Conservation (phyloP, 176 grass and related monocot genomes). For the Oryza glaberrima region DNA sequence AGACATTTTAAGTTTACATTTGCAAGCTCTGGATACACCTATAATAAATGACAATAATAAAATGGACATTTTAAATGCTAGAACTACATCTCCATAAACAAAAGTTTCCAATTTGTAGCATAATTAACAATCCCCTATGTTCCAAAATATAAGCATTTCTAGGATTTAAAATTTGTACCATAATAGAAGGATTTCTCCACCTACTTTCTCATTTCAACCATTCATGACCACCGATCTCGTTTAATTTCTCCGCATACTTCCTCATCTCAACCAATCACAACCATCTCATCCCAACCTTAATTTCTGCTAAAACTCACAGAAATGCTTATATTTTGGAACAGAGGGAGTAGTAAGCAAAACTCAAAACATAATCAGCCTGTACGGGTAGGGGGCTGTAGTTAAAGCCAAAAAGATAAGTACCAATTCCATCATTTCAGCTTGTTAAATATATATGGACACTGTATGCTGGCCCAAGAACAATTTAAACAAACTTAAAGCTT, state of each 20-base stretch:
- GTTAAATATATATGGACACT: neutral
- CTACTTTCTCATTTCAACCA: no score
- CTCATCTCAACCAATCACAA: no score
- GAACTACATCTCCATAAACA: neutral
- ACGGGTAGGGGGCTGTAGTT: neutral
- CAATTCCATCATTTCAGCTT: neutral
- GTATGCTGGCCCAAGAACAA: neutral
- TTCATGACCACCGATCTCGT: no score
- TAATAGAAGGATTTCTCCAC: no score
- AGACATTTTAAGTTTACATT: slow-evolving; percentile 14
- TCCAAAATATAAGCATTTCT: no score
- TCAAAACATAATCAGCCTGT: neutral
- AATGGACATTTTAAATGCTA: neutral
- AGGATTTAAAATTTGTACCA: no score
- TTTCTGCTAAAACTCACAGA: no score
- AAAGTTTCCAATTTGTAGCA: neutral
- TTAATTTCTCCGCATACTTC: no score
- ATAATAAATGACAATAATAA: neutral
- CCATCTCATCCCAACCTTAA: no score
- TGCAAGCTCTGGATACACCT: slow-evolving; percentile 14
- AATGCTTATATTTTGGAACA: no score
- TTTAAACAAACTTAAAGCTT: neutral
- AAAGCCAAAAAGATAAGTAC: neutral
- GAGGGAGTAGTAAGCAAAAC: slow-evolving; percentile 1
- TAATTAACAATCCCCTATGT: neutral